Percentiles rank a stretch among this genome's conserved stretches.
Conservation (phyloP, 2,329 filamentous ascomycete species). For the Monosporascus sp. region DNA sequence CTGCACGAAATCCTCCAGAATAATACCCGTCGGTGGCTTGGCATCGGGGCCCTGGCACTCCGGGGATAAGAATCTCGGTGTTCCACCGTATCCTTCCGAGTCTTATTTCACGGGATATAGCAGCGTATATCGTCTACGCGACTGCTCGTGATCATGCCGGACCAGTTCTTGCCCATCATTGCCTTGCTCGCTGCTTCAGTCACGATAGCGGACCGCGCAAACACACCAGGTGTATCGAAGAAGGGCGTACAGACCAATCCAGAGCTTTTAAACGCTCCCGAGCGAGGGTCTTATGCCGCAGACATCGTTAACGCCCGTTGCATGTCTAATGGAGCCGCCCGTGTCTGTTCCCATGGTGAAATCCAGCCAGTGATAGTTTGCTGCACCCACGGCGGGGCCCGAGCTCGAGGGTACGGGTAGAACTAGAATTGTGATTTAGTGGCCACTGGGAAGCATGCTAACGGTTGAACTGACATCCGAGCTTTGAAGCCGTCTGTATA, state of each 20-base stretch:
- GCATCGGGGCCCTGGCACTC: not conserved
- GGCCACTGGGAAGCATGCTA: conserved; percentile 11
- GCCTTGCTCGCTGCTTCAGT: conserved; percentile 2
- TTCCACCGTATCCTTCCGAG: not conserved
- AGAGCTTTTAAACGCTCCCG: conserved; percentile 1
- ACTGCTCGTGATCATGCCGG: not conserved
- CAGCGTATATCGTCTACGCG: conserved; percentile 5
- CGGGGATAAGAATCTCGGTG: conserved; percentile 10
- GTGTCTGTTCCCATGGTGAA: conserved; percentile 16
- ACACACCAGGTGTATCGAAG: conserved; percentile 11
- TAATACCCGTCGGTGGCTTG: not conserved
- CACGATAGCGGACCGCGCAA: conserved; percentile 10
- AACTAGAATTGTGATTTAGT: not conserved
- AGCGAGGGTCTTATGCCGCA: conserved; percentile 11
- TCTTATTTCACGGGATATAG: conserved; percentile 10
- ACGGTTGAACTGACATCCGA: conserved; percentile 1
- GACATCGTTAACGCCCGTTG: conserved; percentile 12
- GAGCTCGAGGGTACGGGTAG: conserved; percentile 7
- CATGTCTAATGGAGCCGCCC: conserved; percentile 14
- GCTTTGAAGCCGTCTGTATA: conserved; percentile 8
- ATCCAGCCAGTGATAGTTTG: conserved; percentile 15
- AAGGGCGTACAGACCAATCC: conserved; percentile 3
- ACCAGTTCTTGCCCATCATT: not conserved
- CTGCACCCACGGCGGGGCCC: conserved; percentile 9
- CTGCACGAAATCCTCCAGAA: conserved; percentile 8